Evolutionary conservation across 306 rosid genomes (phyloP), one percentile per base, ranked within the genome.

Genomic region (Cucumis hystrix): DNA sequence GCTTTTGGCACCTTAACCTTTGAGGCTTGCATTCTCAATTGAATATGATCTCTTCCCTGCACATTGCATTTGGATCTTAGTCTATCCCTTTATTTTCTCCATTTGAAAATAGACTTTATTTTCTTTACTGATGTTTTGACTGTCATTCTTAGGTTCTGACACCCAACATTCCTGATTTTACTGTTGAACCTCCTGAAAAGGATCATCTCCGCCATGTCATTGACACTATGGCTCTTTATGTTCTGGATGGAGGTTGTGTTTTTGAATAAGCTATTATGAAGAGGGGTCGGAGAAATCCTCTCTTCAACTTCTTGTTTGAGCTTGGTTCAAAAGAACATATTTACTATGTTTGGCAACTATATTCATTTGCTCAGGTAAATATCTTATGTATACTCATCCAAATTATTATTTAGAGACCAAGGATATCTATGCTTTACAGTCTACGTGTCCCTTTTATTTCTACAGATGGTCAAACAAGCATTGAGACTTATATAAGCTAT

Each of bases 341-440:
- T 10, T 96, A 96, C 83, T 96, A 96, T 82, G 99, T 96, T 82
- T 96, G 99, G 99, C 90, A 98, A 82, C 97, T 96, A 55, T 96
- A 96, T 82, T 96, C 99, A 78, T 96, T 96, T 89, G 97, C 99
- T 79, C 99, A 92, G 99, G 99, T 96, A 82, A 76, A 63, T 79
- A 35, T 55, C 25, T 79, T 61, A 6, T 39, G 17, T 18, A 17
- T 73, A 33, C 17, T 52, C 4, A 18, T 73, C 62, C 41, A 25
- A 16, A 28, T 73, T 33, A 73, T 52, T 40, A 28, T 52, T 73
- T 11, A 33, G 62, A 5, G 33, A 17, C 43, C 76, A 30, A 52
- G 43, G 7, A 30, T 52, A 2, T 73, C 18, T 73, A 18, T 73
- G 25, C 28, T 52, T 18, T 30, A 25, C 10, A 52, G 47, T 52